Base-by-base conservation (phyloP, 2,329 filamentous ascomycete genomes). In the Colletotrichum melonis region DNA sequence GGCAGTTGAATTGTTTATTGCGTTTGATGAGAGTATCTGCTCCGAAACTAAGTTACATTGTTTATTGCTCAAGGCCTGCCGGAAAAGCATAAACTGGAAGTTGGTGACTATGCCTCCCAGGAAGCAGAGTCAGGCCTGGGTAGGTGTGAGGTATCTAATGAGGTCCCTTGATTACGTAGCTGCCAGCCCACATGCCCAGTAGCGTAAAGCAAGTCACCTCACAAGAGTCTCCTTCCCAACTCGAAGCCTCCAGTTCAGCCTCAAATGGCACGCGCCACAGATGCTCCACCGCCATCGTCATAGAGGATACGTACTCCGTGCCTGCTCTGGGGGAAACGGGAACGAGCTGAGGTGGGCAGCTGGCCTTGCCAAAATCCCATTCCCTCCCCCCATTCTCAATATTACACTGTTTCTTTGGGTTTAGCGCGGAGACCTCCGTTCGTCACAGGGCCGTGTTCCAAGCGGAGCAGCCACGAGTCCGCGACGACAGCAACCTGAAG, bases 401-500 rank as follows among this genome's bases (percentile, higher is more conserved):
- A 42, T 8, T 58, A 32, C 55, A n/a, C 24, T 38, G 56, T 49
- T 58, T 19, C 19, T 72, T 72, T 62, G 46, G 69, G 63, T 56
- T 69, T 71, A 71, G 69, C 69, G 69, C 63, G 26, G 63, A 62
- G 46, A 56, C 54, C n/a, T 56, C 63, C 26, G 63, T 56, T 67
- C 57, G 68, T 30, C 56, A 56, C 57, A 22, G 11, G 63, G 32
- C 32, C 46, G 67, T 35, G 63, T 60, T 52, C 60, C 54, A 67
- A 70, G 62, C 67, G 30, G 67, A 65, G 54, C 67, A 58, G 60
- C 62, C 63, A 57, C 35, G 63, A 58, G 63, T 56, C 63, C 19
- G 46, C 67, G 30, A 67, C 49, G 63, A 35, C 69, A 72, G 56
- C 59, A 16, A 38, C 24, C 69, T 68, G 52, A 56, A 62, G 63